Evolutionary conservation across 345 rosid genomes (phyloP).

Genomic region (Linum lewisii): DNA sequence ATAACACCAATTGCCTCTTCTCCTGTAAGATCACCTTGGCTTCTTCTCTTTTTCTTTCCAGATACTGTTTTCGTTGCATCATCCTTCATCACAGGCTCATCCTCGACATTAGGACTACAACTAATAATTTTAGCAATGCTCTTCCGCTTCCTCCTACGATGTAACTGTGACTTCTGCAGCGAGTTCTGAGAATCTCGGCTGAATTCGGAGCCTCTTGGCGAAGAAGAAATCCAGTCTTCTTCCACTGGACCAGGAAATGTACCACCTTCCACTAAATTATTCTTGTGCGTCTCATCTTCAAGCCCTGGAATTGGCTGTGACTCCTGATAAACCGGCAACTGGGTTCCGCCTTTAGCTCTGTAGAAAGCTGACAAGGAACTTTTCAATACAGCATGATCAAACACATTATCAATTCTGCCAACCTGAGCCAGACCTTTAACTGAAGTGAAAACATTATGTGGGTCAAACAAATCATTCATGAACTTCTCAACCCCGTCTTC

Average conservation of each 20-base stretch:
- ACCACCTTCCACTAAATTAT: constrained; percentile 20
- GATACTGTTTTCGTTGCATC: constrained; percentile 6
- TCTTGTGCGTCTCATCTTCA: constrained; percentile 41
- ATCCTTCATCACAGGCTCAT: too few relatives aligned
- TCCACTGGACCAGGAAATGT: constrained; percentile 31
- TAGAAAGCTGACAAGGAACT: constrained; percentile 63
- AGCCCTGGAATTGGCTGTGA: constrained; percentile 50
- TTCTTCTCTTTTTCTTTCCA: constrained; percentile 11
- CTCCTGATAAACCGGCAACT: constrained; percentile 38
- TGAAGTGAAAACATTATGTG: constrained; percentile 34
- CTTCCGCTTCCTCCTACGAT: constrained; percentile 57
- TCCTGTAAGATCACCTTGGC: constrained; percentile 8
- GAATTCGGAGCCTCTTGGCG: constrained; percentile 11
- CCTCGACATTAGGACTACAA: constrained; percentile 21
- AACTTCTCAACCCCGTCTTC: constrained; percentile 45
- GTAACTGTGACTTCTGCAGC: constrained; percentile 27
- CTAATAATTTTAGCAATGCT: constrained; percentile 79
- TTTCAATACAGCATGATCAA: constrained; percentile 45
- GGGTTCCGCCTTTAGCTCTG: constrained; percentile 37
- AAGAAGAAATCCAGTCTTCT: constrained; percentile 33
- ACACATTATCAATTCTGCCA: constrained; percentile 26
- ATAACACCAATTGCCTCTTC: constrained; percentile 8
- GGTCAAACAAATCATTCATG: constrained; percentile 33
- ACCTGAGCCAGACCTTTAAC: constrained; percentile 38
- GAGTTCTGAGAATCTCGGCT: constrained; percentile 18